phyloP scores from a whole-genome alignment of 2,329 filamentous ascomycete species.

The Hirsutella minnesotensis region DNA sequence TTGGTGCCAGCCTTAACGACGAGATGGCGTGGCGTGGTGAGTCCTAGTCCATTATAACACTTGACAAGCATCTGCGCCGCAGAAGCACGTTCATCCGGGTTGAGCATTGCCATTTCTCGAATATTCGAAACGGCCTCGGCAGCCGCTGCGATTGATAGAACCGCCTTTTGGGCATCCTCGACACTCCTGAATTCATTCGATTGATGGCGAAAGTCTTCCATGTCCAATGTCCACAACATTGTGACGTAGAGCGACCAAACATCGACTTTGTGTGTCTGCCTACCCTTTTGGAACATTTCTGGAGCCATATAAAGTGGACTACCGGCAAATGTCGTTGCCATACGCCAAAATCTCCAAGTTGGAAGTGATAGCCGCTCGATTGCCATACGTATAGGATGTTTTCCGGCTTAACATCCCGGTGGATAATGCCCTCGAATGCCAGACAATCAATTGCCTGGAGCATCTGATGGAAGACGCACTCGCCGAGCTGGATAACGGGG shows the following conservation, averaged over 20 bases:
- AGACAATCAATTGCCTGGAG: constrained; percentile 12
- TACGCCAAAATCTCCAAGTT: constrained; percentile 5
- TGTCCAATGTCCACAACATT: neutral
- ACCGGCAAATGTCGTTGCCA: neutral
- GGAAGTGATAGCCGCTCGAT: neutral
- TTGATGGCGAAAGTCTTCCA: neutral
- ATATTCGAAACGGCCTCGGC: neutral
- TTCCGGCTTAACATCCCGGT: constrained; percentile 12
- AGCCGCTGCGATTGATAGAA: neutral
- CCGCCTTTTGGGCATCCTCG: neutral
- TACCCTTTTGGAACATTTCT: neutral
- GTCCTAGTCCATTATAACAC: neutral
- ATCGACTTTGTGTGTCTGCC: neutral
- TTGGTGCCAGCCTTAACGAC: too few species aligned
- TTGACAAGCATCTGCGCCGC: constrained; percentile 8
- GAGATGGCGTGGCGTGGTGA: neutral
- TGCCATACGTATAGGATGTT: constrained; percentile 9
- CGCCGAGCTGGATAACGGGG: neutral
- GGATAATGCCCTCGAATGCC: constrained; percentile 6
- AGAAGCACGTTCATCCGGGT: constrained; percentile 4
- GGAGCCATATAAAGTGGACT: neutral
- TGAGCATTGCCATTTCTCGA: constrained; percentile 2
- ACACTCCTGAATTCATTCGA: neutral
- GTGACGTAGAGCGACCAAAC: neutral
- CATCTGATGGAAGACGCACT: constrained; percentile 8